A percentile compares a stretch with the other conserved stretches of the same genome.
Evolutionary conservation across 768 basidiomycete genomes (phyloP).

Genomic region (Tubosaeta sp.): DNA sequence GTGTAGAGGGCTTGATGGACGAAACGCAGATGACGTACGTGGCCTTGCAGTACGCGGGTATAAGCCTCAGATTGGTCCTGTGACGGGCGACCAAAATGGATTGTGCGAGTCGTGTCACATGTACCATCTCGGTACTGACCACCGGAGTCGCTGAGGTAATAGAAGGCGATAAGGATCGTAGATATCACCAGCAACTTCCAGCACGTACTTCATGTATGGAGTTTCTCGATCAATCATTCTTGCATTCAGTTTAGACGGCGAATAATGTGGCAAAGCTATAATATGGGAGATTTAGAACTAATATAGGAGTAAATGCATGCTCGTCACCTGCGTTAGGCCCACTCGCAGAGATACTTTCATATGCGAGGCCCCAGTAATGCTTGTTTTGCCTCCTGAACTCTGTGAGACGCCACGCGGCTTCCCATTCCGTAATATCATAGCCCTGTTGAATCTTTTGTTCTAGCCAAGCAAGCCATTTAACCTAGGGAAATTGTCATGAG

Average conservation of each 20-base stretch:
- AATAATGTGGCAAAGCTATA: slow-evolving; percentile 87
- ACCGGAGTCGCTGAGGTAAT: slow-evolving; percentile 74
- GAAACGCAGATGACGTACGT: slow-evolving; percentile 53
- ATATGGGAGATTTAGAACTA: not conserved
- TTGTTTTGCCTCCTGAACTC: slow-evolving; percentile 69
- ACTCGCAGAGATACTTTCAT: slow-evolving; percentile 84
- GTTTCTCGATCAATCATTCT: slow-evolving; percentile 68
- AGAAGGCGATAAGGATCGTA: slow-evolving; percentile 12
- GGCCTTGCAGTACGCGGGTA: slow-evolving; percentile 93
- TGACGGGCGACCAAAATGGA: slow-evolving; percentile 87
- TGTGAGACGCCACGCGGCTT: slow-evolving; percentile 80
- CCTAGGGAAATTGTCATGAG: slow-evolving; percentile 33
- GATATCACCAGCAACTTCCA: slow-evolving; percentile 6
- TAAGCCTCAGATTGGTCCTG: slow-evolving; percentile 85
- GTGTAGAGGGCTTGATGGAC: slow-evolving; percentile 11
- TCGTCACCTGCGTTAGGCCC: slow-evolving; percentile 77
- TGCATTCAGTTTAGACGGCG: slow-evolving; percentile 66
- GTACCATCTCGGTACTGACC: slow-evolving; percentile 90
- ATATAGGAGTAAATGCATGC: not conserved
- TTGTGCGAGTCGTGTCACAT: slow-evolving; percentile 75
- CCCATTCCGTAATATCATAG: slow-evolving; percentile 87
- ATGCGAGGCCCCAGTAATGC: slow-evolving; percentile 80
- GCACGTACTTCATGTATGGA: slow-evolving; percentile 83
- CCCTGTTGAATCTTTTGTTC: slow-evolving; percentile 73
- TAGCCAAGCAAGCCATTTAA: slow-evolving; percentile 87